Conservation (phyloP, 768 basidiomycete genomes). For the Boletus bicolor region DNA sequence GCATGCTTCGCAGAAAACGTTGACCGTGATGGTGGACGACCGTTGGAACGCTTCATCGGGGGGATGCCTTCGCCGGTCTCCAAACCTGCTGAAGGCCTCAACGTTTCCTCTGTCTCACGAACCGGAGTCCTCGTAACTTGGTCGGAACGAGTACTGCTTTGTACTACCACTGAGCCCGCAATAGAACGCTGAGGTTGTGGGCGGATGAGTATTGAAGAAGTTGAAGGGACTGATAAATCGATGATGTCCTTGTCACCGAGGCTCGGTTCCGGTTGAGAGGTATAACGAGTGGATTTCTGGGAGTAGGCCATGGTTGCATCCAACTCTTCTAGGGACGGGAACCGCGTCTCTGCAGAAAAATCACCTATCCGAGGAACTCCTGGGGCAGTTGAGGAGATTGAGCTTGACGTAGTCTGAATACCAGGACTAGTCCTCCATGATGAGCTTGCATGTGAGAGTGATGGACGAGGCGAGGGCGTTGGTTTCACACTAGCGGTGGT, state of each 20-base stretch:
- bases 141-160: constrained; percentile 50
- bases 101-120: constrained; percentile 36
- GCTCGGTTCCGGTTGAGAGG: constrained; percentile 14
- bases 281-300: constrained; percentile 17
- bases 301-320: constrained; percentile 50
- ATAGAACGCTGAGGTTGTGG: constrained; percentile 19
- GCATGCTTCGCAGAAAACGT: constrained; percentile 48
- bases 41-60: constrained; percentile 15
- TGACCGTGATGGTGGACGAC: constrained; percentile 36
- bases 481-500: constrained; percentile 18
- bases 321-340: constrained; percentile 85
- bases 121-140: constrained; percentile 54
- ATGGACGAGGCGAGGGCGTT: constrained; percentile 31
- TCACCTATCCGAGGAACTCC: constrained; percentile 38
- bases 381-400: constrained; percentile 34
- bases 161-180: constrained; percentile 12
- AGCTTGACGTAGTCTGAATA: constrained; percentile 29
- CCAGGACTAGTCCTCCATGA: constrained; percentile 20
- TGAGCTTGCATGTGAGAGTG: constrained; percentile 12
- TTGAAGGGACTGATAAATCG: constrained; percentile 22
- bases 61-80: constrained; percentile 16
- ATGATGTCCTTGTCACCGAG: constrained; percentile 15
- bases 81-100: constrained; percentile 7
- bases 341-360: constrained; percentile 64
- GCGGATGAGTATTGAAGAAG: constrained; percentile 23